Percentiles rank a stretch among this genome's conserved stretches.
phyloP scores from a whole-genome alignment of 2,329 filamentous ascomycete genomes.

The Aspergillus ochraceus region DNA sequence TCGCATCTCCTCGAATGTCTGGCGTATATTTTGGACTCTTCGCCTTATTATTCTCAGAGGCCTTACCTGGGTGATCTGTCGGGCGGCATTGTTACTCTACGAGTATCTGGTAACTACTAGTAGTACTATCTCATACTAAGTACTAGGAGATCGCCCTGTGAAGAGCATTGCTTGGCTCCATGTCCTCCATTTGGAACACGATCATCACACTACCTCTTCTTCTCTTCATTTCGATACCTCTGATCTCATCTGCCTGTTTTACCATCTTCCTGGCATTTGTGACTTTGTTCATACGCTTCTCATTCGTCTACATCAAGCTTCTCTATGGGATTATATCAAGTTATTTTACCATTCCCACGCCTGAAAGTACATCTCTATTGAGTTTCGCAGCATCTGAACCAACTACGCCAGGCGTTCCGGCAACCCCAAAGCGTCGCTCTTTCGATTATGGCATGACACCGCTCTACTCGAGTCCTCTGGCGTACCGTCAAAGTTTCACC shows the following conservation, averaged over 20 bases:
- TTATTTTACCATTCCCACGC: slow-evolving; percentile 46
- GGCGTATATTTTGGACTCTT: too few species aligned
- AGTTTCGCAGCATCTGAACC: slow-evolving; percentile 32
- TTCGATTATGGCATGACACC: slow-evolving; percentile 19
- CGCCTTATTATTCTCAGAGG: too few species aligned
- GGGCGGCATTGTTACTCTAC: not conserved
- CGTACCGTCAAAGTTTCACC: slow-evolving; percentile 4
- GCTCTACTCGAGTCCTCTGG: not conserved
- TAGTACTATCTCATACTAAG: not conserved
- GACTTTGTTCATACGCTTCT: slow-evolving; percentile 61
- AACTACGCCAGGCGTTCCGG: slow-evolving; percentile 20
- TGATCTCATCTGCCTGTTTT: slow-evolving; percentile 62
- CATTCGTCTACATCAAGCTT: slow-evolving; percentile 65
- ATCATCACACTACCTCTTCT: slow-evolving; percentile 62
- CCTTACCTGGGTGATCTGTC: too few species aligned
- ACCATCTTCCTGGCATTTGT: slow-evolving; percentile 64
- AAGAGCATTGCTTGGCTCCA: slow-evolving; percentile 14
- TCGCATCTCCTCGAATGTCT: not conserved
- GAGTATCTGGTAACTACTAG: too few species aligned
- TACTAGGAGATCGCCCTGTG: not conserved
- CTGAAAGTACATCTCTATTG: slow-evolving; percentile 28
- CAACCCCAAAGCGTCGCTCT: slow-evolving; percentile 25
- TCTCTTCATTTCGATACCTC: slow-evolving; percentile 61
- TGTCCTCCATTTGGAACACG: slow-evolving; percentile 30
- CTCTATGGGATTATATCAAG: slow-evolving; percentile 58